A percentile compares a stretch with the other conserved stretches of the same genome.
Evolutionary conservation across 176 grass and related monocot species (phyloP).

Genomic region (Areca catechu): DNA sequence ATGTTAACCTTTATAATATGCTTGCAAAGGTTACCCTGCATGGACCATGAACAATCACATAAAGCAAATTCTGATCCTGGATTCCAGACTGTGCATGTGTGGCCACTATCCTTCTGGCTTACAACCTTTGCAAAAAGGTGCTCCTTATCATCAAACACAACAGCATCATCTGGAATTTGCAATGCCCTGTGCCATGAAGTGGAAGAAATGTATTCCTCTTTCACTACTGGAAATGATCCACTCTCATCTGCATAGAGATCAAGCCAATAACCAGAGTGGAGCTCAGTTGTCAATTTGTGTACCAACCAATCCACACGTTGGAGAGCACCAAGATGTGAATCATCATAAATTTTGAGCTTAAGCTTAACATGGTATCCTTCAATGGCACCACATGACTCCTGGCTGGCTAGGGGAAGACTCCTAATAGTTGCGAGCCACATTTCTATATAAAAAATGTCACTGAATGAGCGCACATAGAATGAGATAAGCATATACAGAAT

Average conservation of each 20-base stretch:
- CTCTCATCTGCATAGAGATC: slow-evolving; percentile 74
- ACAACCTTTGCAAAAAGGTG: slow-evolving; percentile 40
- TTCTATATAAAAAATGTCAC: slow-evolving; percentile 45
- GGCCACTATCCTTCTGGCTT: slow-evolving; percentile 55
- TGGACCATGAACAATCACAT: slow-evolving; percentile 69
- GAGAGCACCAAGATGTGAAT: slow-evolving; percentile 64
- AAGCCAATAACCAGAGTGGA: slow-evolving; percentile 85
- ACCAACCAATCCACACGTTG: slow-evolving; percentile 91
- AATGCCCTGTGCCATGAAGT: slow-evolving; percentile 81
- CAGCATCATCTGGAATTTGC: slow-evolving; percentile 53
- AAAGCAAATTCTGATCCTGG: slow-evolving; percentile 73
- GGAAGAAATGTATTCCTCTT: slow-evolving; percentile 70
- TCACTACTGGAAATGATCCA: slow-evolving; percentile 65
- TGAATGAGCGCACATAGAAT: too few relatives aligned
- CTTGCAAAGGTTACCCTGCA: slow-evolving; percentile 89
- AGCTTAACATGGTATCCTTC: slow-evolving; percentile 91
- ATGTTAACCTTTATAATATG: slow-evolving; percentile 83
- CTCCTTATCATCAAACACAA: slow-evolving; percentile 43
- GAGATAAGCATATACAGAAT: too few relatives aligned
- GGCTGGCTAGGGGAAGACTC: slow-evolving; percentile 61
- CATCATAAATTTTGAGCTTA: slow-evolving; percentile 76
- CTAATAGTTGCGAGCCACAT: slow-evolving; percentile 86
- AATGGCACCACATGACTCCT: slow-evolving; percentile 63
- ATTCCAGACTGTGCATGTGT: slow-evolving; percentile 52
- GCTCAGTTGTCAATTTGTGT: slow-evolving; percentile 84